phyloP scores from a whole-genome alignment of 306 rosid species.

The Begonia peltatifolia region DNA sequence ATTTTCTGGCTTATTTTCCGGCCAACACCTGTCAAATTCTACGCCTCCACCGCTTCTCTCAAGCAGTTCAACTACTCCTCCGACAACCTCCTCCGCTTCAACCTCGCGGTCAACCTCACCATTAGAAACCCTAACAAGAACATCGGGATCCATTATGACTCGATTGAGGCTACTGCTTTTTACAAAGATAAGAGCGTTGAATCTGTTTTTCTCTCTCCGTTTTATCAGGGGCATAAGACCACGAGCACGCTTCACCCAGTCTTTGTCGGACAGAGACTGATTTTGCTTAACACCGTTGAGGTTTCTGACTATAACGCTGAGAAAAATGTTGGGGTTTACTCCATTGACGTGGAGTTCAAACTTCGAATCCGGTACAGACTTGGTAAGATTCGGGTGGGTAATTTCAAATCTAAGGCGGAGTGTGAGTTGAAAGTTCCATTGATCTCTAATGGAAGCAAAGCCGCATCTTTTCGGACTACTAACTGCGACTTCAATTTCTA shows the following conservation, averaged over 20 bases:
- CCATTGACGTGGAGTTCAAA: slow-evolving; percentile 40
- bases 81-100: slow-evolving; percentile 17
- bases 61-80: slow-evolving; percentile 28
- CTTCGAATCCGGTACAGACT: slow-evolving; percentile 43
- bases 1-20: slow-evolving; percentile 29
- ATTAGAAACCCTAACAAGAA: slow-evolving; percentile 55
- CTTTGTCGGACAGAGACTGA: slow-evolving; percentile 26
- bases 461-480: slow-evolving; percentile 21
- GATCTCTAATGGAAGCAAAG: slow-evolving; percentile 10
- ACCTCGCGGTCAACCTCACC: slow-evolving; percentile 19
- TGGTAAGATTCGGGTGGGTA: slow-evolving; percentile 26
- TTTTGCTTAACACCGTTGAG: slow-evolving; percentile 12
- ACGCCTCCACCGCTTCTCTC: slow-evolving; percentile 37
- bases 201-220: slow-evolving; percentile 6
- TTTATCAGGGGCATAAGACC: slow-evolving; percentile 62
- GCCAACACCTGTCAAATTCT: slow-evolving; percentile 28
- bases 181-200: slow-evolving; percentile 30
- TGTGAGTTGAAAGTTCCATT: slow-evolving; percentile 53
- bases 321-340: slow-evolving; percentile 21
- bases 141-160: slow-evolving; percentile 56
- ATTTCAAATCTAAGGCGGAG: slow-evolving; percentile 35
- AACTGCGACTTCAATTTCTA: slow-evolving; percentile 41
- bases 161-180: slow-evolving; percentile 33
- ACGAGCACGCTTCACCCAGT: slow-evolving; percentile 19
- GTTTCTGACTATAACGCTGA: slow-evolving; percentile 19